Base-by-base conservation (phyloP, 495 filamentous ascomycete genomes). In the Polyplosphaeria fusca region DNA sequence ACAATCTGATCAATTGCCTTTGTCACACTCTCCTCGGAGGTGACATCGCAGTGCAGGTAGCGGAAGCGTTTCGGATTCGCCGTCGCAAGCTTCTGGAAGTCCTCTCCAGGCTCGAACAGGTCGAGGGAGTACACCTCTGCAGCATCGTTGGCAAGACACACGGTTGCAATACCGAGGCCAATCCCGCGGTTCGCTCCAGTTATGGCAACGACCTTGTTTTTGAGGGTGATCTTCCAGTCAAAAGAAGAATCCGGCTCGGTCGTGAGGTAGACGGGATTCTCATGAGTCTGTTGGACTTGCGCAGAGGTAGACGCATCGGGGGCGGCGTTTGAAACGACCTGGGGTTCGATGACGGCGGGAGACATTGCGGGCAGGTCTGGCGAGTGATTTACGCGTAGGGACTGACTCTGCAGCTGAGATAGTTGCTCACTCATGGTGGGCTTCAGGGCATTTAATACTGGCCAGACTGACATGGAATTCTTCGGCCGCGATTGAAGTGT, bases 41-140 rank as follows among this genome's bases (percentile, higher is more conserved):
- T 75, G 0, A 77, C 72, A 52, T 75, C 70, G 26, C 69, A 72
- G 43, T 74, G 68, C 42, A 74, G 60, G 51, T 65, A 75, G 16
- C 67, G 65, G 49, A 77, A 67, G 14, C 46, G 44, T 69, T 73
- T 28, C 58, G 54, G 54, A 66, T 68, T 27, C 57, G 58, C 52
- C 69, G 68, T 45, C 68, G 65, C 28, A 14, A 77, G 57, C 0
- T 54, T 64, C 0, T 45, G 52, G 32, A 74, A 74, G 7, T 74
- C 71, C 27, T 74, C 70, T 1, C 64, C 68, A 2, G 74, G 74
- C n/a, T 71, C 69, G 64, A 70, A 71, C 38, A 74, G 58, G 46
- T 77, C 74, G 9, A 75, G 61, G 13, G 71, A 74, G 64, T 74
- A 75, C 23, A 77, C 63, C 40, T 62, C 40, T 32, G 63, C 63